These are phyloP conservation scores for Fusarium tupiense DNA, from an alignment of 2,329 filamentous ascomycete species.

Conservation along the genomic window DNA sequence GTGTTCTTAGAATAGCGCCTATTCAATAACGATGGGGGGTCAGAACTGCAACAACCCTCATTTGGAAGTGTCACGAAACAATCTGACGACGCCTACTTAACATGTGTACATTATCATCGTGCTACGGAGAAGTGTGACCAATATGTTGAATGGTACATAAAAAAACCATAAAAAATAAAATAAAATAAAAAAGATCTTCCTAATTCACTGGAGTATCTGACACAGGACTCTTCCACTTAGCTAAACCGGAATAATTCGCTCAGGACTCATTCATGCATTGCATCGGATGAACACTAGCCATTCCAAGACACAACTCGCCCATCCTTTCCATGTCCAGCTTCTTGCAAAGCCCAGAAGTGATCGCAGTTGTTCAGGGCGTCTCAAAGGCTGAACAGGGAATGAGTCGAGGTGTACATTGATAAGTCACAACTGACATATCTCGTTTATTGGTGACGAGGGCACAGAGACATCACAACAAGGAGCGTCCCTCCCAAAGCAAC, in stretches of 20 bases:
- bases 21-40: neutral
- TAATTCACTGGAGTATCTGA: neutral
- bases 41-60: neutral
- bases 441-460: neutral
- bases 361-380: slow-evolving; percentile 45
- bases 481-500: slow-evolving; percentile 46
- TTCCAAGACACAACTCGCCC: neutral
- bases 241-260: too few species aligned
- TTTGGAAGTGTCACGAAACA: neutral
- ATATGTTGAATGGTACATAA: neutral
- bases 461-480: slow-evolving; percentile 49
- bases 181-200: too few species aligned
- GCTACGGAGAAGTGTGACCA: neutral
- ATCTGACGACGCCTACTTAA: neutral
- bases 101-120: neutral
- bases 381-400: slow-evolving; percentile 41
- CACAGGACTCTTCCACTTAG: neutral
- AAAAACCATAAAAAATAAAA: neutral
- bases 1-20: neutral
- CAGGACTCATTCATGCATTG: too few species aligned
- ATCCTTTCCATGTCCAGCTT: slow-evolving; percentile 36
- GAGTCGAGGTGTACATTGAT: slow-evolving; percentile 54
- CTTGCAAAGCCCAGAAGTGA: slow-evolving; percentile 41
- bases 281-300: neutral
- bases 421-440: slow-evolving; percentile 40